A percentile compares a stretch with the other conserved stretches of the same genome.
Conservation (phyloP, 257 asterid genomes). For the Ligustrum vulgare region DNA sequence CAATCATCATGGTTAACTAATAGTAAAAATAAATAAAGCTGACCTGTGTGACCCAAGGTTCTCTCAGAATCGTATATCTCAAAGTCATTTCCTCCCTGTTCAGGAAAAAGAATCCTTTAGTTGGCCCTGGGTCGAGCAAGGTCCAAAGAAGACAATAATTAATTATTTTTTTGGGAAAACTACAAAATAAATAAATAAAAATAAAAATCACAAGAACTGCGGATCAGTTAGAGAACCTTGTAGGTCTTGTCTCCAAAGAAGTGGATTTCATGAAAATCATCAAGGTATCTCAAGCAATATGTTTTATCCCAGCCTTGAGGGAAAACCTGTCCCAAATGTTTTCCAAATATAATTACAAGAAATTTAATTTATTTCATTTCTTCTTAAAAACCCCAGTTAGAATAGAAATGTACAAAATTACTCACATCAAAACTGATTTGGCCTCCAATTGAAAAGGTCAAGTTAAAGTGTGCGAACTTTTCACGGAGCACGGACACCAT, state of each 20-base stretch:
- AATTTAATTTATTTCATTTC: background rate
- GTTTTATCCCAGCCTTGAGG: constrained; percentile 99
- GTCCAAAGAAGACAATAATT: background rate
- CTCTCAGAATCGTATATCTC: constrained; percentile 90
- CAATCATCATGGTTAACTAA: background rate
- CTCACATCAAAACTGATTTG: constrained; percentile 98
- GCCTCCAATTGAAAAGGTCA: constrained; percentile 91
- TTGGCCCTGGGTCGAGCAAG: background rate
- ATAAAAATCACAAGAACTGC: background rate
- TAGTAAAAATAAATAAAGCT: constrained; percentile 16
- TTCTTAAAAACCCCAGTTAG: background rate
- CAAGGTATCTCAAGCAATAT: constrained; percentile 83
- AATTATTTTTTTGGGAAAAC: background rate
- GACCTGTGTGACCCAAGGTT: constrained; percentile 93
- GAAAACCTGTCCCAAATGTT: constrained; percentile 58
- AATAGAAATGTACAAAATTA: constrained; percentile 7
- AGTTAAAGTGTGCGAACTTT: constrained; percentile 74
- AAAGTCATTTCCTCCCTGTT: constrained; percentile 88
- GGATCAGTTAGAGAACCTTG: constrained; percentile 52
- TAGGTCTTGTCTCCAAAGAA: constrained; percentile 97
- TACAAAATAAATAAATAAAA: too few species aligned
- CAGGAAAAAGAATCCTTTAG: constrained; percentile 8
- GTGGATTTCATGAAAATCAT: constrained; percentile 82
- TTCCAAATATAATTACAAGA: constrained; percentile 18
- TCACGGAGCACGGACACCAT: constrained; percentile 84